phyloP scores from a whole-genome alignment of 2,329 filamentous ascomycete genomes.

The Ramularia collo-cygni region DNA sequence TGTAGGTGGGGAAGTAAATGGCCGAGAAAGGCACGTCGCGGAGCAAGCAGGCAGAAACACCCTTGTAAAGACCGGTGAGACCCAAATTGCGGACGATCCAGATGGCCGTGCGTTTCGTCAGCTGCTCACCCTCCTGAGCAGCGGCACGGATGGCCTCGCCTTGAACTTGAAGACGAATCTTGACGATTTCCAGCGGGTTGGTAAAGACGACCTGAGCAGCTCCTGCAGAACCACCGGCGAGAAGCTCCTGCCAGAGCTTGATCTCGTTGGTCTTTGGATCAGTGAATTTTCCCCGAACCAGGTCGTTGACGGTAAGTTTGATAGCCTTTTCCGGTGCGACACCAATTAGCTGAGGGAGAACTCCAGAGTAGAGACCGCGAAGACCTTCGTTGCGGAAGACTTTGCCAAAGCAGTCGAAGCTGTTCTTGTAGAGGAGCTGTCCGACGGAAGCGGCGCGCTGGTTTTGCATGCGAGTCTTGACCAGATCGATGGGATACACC shows the following conservation, averaged over 20 bases:
- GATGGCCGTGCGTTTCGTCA: constrained; percentile 84
- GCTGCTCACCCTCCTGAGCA: constrained; percentile 67
- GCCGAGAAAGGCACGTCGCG: constrained; percentile 97
- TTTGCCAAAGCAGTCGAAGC: constrained; percentile 88
- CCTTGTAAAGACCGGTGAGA: constrained; percentile 92
- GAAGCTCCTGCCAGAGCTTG: constrained; percentile 61
- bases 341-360: constrained; percentile 89
- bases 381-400: constrained; percentile 90
- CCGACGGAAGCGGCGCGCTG: constrained; percentile 78
- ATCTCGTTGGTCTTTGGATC: constrained; percentile 70
- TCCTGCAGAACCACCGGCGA: constrained; percentile 85
- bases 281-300: constrained; percentile 70
- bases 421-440: constrained; percentile 92
- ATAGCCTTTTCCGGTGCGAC: constrained; percentile 99
- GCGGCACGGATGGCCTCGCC: constrained; percentile 77
- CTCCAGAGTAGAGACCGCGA: constrained; percentile 84
- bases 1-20: constrained; percentile 98
- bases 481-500: constrained; percentile 97
- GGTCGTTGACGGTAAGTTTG: constrained; percentile 95
- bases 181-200: constrained; percentile 97
- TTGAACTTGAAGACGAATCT: constrained; percentile 96
- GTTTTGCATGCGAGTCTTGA: constrained; percentile 98
- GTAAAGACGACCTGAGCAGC: constrained; percentile 97
- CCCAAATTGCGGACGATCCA: constrained; percentile 97
- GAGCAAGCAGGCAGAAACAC: constrained; percentile 85